Evolutionary conservation across 768 basidiomycete species (phyloP).

Genomic region (Phaeotremella skinneri): DNA sequence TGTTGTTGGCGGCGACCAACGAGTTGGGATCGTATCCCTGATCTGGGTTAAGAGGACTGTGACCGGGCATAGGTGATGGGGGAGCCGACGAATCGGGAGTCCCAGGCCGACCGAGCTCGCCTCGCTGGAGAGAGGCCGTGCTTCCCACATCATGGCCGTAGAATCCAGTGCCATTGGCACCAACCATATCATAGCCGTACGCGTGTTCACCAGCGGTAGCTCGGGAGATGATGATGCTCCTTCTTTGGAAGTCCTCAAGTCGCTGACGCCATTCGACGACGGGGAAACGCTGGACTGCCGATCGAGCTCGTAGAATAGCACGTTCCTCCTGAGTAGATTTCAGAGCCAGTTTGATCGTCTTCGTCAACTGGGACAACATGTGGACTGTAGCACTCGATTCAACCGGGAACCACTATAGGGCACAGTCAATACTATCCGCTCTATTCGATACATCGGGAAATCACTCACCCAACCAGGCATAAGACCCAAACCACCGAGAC

Average conservation of each 20-base stretch:
- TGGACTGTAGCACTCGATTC: slow-evolving; percentile 89
- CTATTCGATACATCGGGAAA: background rate
- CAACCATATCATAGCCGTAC: slow-evolving; percentile 53
- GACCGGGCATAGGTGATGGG: slow-evolving; percentile 38
- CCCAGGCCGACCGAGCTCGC: slow-evolving; percentile 27
- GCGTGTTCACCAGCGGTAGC: slow-evolving; percentile 67
- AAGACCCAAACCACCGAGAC: slow-evolving; percentile 87
- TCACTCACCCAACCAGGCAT: slow-evolving; percentile 97
- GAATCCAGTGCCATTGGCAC: slow-evolving; percentile 19
- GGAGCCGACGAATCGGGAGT: slow-evolving; percentile 42
- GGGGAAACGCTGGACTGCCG: slow-evolving; percentile 93
- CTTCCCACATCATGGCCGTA: slow-evolving; percentile 39
- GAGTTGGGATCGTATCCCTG: slow-evolving; percentile 16
- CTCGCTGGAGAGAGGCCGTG: slow-evolving; percentile 30
- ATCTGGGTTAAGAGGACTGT: slow-evolving; percentile 18
- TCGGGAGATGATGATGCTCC: slow-evolving; percentile 74
- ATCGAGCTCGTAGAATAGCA: slow-evolving; percentile 85
- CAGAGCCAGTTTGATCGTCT: slow-evolving; percentile 90
- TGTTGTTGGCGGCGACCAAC: slow-evolving; percentile 15
- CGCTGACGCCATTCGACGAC: slow-evolving; percentile 97
- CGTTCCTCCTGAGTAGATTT: slow-evolving; percentile 88
- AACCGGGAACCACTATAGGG: slow-evolving; percentile 85
- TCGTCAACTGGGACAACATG: slow-evolving; percentile 89
- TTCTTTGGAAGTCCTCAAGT: slow-evolving; percentile 89
- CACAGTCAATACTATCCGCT: slow-evolving; percentile 14